Base-by-base conservation (phyloP, 2,329 filamentous ascomycete species). In the Aureobasidium sp. region DNA sequence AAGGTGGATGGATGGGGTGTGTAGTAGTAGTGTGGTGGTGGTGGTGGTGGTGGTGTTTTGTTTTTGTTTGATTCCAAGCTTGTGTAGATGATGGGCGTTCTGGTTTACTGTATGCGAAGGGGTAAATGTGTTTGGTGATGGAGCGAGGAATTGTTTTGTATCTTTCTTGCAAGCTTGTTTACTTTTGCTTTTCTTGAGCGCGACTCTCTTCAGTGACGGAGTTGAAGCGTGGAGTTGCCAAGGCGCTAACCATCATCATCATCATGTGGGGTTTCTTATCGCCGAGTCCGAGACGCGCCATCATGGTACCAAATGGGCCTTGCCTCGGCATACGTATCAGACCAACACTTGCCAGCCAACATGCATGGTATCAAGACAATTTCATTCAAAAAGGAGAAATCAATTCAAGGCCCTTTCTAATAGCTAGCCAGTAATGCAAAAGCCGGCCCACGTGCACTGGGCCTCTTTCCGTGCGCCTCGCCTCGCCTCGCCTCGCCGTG, bases 201-300 rank as follows among this genome's bases (percentile, higher is more conserved):
- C n/a, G n/a, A 35, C 32, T 35, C n/a, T 35, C n/a, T 6, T 14
- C 11, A 35, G 32, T 35, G 32, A 35, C 32, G 32, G 32, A 10
- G 16, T 16, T 49, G 34, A 14, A 17, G 42, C 21, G 14, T 6
- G n/a, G 4, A 10, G 8, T 7, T 35, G 44, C 44, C 32, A 48
- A 35, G 44, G 21, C 44, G 19, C 44, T 35, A 25, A n/a, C n/a
- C n/a, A n/a, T n/a, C n/a, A n/a, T n/a, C n/a, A n/a, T 4, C 17
- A 27, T 19, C 4, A 7, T 37, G 44, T 21, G 44, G 44, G 42
- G 42, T 22, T 7, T 21, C 44, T 37, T 48, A 48, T 37, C 44
- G 44, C 44, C 44, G 44, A 48, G 44, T 30, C 44, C 44, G 44
- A 48, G 44, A 35, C 21, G 21, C 27, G 44, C 44, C 44, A 48